These are phyloP conservation scores for Isoetes taiwanensis DNA, from an alignment of 75 land plant species.

Conservation along the genomic window DNA sequence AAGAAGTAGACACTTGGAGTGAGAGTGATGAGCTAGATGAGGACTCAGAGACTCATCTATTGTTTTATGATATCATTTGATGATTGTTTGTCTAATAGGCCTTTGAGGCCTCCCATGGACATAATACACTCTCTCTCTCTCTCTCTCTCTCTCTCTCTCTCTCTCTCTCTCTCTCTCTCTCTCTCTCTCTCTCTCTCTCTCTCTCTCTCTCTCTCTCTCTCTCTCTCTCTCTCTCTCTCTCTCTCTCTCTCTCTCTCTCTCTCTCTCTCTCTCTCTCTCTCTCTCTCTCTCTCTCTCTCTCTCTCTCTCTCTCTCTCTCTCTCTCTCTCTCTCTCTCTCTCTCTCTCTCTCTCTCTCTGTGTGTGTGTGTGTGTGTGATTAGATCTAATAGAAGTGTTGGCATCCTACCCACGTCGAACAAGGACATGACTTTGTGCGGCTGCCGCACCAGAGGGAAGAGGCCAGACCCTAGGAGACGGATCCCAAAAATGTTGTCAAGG, in stretches of 20 bases:
- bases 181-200: conserved; percentile 1
- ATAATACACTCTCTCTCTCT: conserved; percentile 2
- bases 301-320: neutral
- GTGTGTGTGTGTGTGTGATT: too few relatives aligned
- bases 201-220: neutral
- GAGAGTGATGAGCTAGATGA: too few relatives aligned
- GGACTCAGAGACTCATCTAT: too few relatives aligned
- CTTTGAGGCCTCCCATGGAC: too few relatives aligned
- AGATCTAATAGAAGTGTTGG: too few relatives aligned
- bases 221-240: neutral
- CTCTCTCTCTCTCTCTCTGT: conserved; percentile 8
- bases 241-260: conserved; percentile 9
- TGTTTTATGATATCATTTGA: too few relatives aligned
- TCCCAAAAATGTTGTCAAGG: too few relatives aligned
- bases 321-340: conserved; percentile 4
- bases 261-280: conserved; percentile 9
- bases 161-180: conserved; percentile 1
- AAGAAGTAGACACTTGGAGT: too few relatives aligned
- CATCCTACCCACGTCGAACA: neutral
- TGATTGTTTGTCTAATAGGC: too few relatives aligned
- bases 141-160: conserved; percentile 9
- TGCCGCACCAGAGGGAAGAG: neutral
- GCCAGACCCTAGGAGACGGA: too few relatives aligned
- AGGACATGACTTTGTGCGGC: neutral
- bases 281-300: conserved; percentile 1